Evolutionary conservation across 805 yeast species (phyloP), one percentile per base, ranked within the genome.

Genomic region (Saturnispora gosingensis): DNA sequence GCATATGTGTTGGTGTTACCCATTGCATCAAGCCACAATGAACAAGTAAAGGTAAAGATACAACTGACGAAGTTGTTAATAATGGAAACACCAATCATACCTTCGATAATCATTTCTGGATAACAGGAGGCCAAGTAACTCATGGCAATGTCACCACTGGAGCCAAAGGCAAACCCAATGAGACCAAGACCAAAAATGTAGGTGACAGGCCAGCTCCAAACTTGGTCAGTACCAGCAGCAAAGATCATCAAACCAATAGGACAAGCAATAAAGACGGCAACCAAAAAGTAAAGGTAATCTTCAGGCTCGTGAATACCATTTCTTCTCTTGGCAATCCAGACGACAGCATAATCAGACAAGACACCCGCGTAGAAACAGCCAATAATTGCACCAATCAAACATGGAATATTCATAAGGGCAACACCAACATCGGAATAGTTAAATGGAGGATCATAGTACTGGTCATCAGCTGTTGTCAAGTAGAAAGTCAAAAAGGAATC

Each of bases 401-500:
- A 76, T 0, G 91, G 89, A 22, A 85, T 72, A 59, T 85, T 84
- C 89, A 85, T 83, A 42, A 85, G 61, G 0, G 88, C 89, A 25
- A 85, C 87, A 36, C 82, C 85, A 5, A 76, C 73, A 57, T 81
- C 75, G 15, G 81, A 71, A 60, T 82, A 83, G 64, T 77, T 76
- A 74, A 78, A 85, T 10, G 93, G 91, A 0, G 74, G 73, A 52
- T 75, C 82, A 49, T 80, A 79, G 68, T 80, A 85, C 56, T 72
- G 70, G 51, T 81, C 81, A 54, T 84, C 89, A 62, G 83, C 86
- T 10, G 86, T 78, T 2, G 90, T 84, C 55, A 85, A 65, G 64
- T 84, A 85, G 59, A 85, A 85, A 0, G 90, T 79, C 56, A 85
- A 72, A 61, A 83, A 81, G 0, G 88, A 85, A 61, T 83, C 88